Base-by-base conservation (phyloP, 352 stramenopile genomes). In the Phytophthora multivora region DNA sequence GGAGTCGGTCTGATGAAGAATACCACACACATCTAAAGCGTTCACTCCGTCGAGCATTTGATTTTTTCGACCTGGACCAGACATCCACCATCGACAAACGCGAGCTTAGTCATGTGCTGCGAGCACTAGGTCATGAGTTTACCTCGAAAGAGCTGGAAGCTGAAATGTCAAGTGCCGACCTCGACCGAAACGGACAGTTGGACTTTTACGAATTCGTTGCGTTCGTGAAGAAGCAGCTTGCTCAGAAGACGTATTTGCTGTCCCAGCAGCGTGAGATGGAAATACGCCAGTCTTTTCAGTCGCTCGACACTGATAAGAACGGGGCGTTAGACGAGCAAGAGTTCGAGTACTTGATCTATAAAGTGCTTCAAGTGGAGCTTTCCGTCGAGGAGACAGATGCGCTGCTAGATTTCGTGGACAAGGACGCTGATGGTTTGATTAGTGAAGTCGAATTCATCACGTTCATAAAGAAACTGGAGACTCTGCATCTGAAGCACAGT, bases 31-130 rank as follows among this genome's bases (percentile, higher is more conserved):
- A 86, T 16, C 59, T 92, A 13, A 91, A 89, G 46, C 72, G 60
- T 16, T 80, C 82, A 2, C 58, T 91, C 12, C 76, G 76, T 4
- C 73, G 77, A 46, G 85, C 79, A 12, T 94, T 92, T 42, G 83
- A 92, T 36, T 92, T 92, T 35, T 94, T 90, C 45, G 85, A 94
- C 40, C 53, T 87, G 5, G 79, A 94, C 31, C 77, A 82, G 21
- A 92, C 71, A 15, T 75, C 77, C 13, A 82, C 76, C 1, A 94
- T 94, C 15, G 82, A 90, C 33, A 89, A 89, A 43, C 68, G 71
- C 11, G 83, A 92, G 45, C 59, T 94, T 15, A 73, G 63, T 9
- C 79, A 89, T 30, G 79, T 94, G 2, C 59, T 94, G 4, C 75
- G 80, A 21, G 85, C 83, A 1, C 55, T 94, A 9, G 85, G 80